phyloP scores from a whole-genome alignment of 371 early-diverging fungal genomes.

The Lichtheimia corymbifera region DNA sequence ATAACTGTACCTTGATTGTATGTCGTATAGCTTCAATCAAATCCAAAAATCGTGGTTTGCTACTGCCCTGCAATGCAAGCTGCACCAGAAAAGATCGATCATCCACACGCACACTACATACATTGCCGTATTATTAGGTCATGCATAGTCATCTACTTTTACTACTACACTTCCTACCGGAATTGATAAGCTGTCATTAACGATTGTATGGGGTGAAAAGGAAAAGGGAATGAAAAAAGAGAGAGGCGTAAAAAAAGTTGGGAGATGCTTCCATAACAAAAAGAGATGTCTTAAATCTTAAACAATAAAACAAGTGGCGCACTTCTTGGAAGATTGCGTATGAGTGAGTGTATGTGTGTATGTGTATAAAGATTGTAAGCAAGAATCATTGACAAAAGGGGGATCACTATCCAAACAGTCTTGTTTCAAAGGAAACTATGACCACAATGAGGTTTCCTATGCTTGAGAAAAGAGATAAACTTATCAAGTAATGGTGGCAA shows the following conservation, averaged over 20 bases:
- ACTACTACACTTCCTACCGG: constrained; percentile 15
- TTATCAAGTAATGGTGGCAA: neutral
- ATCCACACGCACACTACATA: constrained; percentile 22
- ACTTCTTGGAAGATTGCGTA: neutral
- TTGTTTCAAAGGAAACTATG: constrained; percentile 14
- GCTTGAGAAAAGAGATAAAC: no score
- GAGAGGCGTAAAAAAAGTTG: neutral
- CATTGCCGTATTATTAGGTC: neutral
- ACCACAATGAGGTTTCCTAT: neutral
- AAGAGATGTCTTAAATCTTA: constrained; percentile 4
- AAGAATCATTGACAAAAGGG: neutral
- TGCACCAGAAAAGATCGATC: constrained; percentile 19
- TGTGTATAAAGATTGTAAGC: neutral
- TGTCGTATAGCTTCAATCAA: constrained; percentile 20
- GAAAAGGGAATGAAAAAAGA: neutral
- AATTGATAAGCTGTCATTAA: constrained; percentile 18
- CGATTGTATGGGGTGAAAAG: neutral
- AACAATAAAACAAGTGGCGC: constrained; percentile 3
- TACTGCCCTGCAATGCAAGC: constrained; percentile 18
- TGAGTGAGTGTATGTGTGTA: constrained; percentile 5
- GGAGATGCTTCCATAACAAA: neutral
- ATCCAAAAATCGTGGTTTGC: constrained; percentile 18
- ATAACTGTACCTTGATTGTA: constrained; percentile 15
- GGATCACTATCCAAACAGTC: constrained; percentile 1
- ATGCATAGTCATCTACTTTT: neutral